Evolutionary conservation across 1,139 yeast genomes (phyloP).

Genomic region (Candida sojae): DNA sequence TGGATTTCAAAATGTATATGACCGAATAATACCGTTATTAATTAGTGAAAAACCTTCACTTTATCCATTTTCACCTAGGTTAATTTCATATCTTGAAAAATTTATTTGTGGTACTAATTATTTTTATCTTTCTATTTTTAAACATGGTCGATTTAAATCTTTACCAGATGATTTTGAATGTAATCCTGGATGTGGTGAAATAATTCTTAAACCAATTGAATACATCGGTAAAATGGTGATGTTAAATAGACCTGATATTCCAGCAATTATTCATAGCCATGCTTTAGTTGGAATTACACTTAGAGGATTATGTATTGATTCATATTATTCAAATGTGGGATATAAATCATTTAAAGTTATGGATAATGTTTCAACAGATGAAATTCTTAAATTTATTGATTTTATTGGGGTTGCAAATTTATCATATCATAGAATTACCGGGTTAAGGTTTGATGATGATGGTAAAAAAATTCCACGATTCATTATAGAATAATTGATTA

Average conservation of each 20-base stretch:
- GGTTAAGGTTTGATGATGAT: not conserved
- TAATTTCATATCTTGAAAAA: no score
- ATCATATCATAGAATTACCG: not conserved
- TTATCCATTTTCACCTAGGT: no score
- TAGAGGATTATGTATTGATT: not conserved
- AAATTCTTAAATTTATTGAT: slow-evolving; percentile 1
- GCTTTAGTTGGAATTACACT: not conserved
- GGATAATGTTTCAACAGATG: not conserved
- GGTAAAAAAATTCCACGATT: not conserved
- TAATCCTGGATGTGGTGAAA: no score
- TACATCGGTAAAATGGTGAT: slow-evolving; percentile 6
- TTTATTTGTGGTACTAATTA: not conserved
- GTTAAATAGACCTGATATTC: slow-evolving; percentile 2
- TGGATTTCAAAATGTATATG: no score
- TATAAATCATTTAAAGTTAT: not conserved
- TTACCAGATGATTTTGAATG: no score
- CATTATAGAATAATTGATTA: not conserved
- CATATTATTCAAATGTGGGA: not conserved
- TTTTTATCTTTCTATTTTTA: not conserved
- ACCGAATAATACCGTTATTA: no score
- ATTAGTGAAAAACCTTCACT: no score
- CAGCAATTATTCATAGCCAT: slow-evolving; percentile 1
- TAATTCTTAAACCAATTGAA: not conserved
- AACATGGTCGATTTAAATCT: no score
- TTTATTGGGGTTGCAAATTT: slow-evolving; percentile 3